Percentiles rank a stretch among this genome's conserved stretches.
phyloP scores from a whole-genome alignment of 2,329 filamentous ascomycete genomes.

The Neopestalotiopsis clavispora region DNA sequence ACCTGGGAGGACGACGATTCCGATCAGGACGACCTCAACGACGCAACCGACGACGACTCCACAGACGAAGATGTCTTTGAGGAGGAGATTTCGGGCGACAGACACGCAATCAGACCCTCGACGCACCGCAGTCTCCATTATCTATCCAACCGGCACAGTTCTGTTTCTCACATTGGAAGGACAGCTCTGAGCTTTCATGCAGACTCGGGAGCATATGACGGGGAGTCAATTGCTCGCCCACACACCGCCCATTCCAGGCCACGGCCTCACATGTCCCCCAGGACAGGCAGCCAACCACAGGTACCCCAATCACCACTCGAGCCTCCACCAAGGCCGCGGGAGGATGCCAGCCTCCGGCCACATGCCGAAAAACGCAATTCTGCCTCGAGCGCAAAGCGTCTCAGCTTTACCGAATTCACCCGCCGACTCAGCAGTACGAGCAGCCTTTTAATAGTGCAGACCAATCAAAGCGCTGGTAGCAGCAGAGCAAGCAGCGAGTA shows the following conservation, averaged over 20 bases:
- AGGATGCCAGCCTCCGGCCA: conserved; percentile 38
- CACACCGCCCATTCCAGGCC: conserved; percentile 58
- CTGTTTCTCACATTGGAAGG: conserved; percentile 41
- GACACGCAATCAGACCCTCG: conserved; percentile 47
- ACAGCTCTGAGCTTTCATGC: conserved; percentile 29
- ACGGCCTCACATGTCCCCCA: conserved; percentile 48
- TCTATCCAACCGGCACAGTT: conserved; percentile 50
- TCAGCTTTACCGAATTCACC: conserved; percentile 66
- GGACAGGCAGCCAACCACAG: conserved; percentile 55
- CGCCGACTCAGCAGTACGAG: conserved; percentile 65
- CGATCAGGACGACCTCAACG: conserved; percentile 43
- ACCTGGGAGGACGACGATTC: conserved; percentile 56
- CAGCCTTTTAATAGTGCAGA: conserved; percentile 63
- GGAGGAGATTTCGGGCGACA: conserved; percentile 28
- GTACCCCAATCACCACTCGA: conserved; percentile 36
- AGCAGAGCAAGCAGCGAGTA: conserved; percentile 53
- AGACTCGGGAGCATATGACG: conserved; percentile 32
- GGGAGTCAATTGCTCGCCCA: conserved; percentile 47
- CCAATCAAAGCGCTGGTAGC: conserved; percentile 55
- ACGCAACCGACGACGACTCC: conserved; percentile 43
- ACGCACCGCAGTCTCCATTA: conserved; percentile 57
- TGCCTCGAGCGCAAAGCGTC: conserved; percentile 58
- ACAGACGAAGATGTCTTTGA: conserved; percentile 45
- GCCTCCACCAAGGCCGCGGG: conserved; percentile 32
- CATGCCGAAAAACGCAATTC: conserved; percentile 55